Percentiles rank a stretch among this genome's conserved stretches.
phyloP scores from a whole-genome alignment of 106 monocot species.

The Allium fistulosum region DNA sequence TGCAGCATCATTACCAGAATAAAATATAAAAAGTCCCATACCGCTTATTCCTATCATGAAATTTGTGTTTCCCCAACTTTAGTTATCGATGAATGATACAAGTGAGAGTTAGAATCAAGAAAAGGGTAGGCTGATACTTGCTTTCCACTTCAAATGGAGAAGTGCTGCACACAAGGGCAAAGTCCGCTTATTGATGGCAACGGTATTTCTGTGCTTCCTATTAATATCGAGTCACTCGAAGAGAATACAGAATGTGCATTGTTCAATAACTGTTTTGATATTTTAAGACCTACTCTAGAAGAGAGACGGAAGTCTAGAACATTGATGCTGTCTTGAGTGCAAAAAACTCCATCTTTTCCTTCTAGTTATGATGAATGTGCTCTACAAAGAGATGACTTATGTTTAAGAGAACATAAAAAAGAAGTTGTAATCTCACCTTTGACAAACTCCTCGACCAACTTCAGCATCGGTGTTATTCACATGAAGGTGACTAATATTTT shows the following conservation, averaged over 20 bases:
- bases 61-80: too few species aligned
- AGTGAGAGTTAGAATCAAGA: too few species aligned
- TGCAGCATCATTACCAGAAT: slow-evolving; percentile 47
- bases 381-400: too few species aligned
- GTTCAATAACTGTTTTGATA: slow-evolving; percentile 37
- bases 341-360: slow-evolving; percentile 89
- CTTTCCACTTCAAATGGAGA: slow-evolving; percentile 68
- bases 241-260: slow-evolving; percentile 60
- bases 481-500: slow-evolving; percentile 48
- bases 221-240: too few species aligned
- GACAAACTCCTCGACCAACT: slow-evolving; percentile 83
- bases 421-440: slow-evolving; percentile 42
- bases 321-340: slow-evolving; percentile 79
- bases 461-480: slow-evolving; percentile 97
- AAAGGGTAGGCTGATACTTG: too few species aligned
- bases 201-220: too few species aligned
- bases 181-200: too few species aligned
- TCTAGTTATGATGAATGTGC: slow-evolving; percentile 76
- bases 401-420: too few species aligned
- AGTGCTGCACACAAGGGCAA: too few species aligned
- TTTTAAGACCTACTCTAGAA: slow-evolving; percentile 67
- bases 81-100: too few species aligned
- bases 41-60: too few species aligned
- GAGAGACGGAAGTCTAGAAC: slow-evolving; percentile 75
- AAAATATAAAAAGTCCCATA: too few species aligned